These are phyloP conservation scores for Trametes cingulata DNA, from an alignment of 768 basidiomycete species.

Conservation along the genomic window DNA sequence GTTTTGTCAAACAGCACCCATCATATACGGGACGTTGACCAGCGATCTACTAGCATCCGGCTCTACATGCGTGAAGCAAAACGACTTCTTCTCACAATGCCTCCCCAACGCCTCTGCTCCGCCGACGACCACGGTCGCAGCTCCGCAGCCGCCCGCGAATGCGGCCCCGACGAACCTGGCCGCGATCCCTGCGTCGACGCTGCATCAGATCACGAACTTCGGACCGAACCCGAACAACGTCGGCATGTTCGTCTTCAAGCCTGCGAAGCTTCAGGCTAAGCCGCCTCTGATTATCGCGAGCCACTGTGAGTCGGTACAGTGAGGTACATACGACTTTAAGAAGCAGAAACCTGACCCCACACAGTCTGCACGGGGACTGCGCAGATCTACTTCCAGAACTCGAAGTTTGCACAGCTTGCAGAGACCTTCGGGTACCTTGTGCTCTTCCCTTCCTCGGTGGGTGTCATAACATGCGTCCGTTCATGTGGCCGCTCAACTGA, in stretches of 20 bases:
- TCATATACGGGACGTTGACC: neutral
- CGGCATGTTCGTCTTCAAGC: constrained; percentile 43
- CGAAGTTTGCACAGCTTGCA: constrained; percentile 49
- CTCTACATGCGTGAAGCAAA: constrained; percentile 32
- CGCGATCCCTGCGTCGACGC: constrained; percentile 23
- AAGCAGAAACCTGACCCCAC: neutral
- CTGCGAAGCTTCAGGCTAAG: constrained; percentile 25
- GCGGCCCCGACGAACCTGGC: constrained; percentile 11
- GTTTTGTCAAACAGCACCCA: neutral
- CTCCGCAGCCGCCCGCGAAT: neutral
- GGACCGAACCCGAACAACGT: constrained; percentile 57
- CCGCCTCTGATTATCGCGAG: constrained; percentile 48
- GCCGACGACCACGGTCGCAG: neutral
- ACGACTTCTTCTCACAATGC: constrained; percentile 8
- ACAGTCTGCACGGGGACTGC: constrained; percentile 47
- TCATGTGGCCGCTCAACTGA: neutral
- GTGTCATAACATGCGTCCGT: neutral
- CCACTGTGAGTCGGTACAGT: constrained; percentile 32
- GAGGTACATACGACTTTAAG: neutral
- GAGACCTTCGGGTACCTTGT: constrained; percentile 51
- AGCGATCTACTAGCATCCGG: constrained; percentile 30
- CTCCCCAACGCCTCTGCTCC: neutral
- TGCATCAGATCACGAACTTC: constrained; percentile 43
- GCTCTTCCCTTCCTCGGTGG: constrained; percentile 38
- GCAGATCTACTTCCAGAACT: constrained; percentile 48